These are phyloP conservation scores for Epichloe scottii DNA, from an alignment of 2,329 filamentous ascomycete species.

Conservation along the genomic window DNA sequence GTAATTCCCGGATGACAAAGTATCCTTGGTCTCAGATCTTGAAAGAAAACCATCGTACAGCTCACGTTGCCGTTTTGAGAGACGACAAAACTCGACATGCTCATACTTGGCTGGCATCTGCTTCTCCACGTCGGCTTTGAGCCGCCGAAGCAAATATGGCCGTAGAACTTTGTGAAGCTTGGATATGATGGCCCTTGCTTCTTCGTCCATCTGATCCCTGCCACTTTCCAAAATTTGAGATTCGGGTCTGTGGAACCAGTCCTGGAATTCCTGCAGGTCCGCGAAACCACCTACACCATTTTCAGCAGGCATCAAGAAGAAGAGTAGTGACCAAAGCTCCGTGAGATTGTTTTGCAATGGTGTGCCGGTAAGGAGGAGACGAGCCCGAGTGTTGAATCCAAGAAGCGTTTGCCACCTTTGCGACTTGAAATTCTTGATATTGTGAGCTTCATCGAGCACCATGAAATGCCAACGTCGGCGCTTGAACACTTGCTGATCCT, in stretches of 20 bases:
- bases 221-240: constrained; percentile 94
- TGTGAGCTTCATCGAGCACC: constrained; percentile 95
- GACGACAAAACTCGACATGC: constrained; percentile 86
- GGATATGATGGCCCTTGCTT: constrained; percentile 79
- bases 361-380: constrained; percentile 83
- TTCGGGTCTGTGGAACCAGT: constrained; percentile 90
- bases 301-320: constrained; percentile 90
- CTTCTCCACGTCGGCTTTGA: constrained; percentile 97
- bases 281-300: constrained; percentile 83
- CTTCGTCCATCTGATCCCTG: constrained; percentile 84
- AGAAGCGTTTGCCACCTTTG: constrained; percentile 93
- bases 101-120: constrained; percentile 98
- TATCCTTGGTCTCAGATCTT: constrained; percentile 76
- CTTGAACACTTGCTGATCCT: constrained; percentile 90
- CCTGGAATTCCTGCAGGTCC: constrained; percentile 87
- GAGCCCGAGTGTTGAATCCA: constrained; percentile 80
- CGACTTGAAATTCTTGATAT: constrained; percentile 99
- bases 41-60: constrained; percentile 95
- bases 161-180: constrained; percentile 91
- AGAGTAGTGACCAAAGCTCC: constrained; percentile 91
- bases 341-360: constrained; percentile 95
- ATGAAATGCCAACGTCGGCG: constrained; percentile 93
- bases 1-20: constrained; percentile 84
- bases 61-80: constrained; percentile 90
- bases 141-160: constrained; percentile 76